Conservation (phyloP, 768 basidiomycete genomes). For the Trichaptum fuscoviolaceum region DNA sequence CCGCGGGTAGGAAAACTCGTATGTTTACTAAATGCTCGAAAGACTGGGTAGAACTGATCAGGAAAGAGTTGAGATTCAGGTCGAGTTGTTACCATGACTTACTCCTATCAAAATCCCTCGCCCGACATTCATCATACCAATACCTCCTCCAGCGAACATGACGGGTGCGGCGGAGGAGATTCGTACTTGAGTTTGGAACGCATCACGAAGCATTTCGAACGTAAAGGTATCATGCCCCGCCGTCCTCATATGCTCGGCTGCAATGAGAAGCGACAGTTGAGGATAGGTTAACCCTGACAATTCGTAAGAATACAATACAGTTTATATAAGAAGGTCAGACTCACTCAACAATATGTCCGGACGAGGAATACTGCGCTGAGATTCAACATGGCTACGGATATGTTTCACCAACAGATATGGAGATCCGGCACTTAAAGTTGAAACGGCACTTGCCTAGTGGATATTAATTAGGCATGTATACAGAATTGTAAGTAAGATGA, state of each 20-base stretch:
- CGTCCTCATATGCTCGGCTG: conserved; percentile 70
- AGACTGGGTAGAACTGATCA: conserved; percentile 47
- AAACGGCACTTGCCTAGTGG: background rate
- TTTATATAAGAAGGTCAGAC: background rate
- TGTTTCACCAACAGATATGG: background rate
- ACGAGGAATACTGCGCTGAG: background rate
- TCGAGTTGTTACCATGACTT: conserved; percentile 23
- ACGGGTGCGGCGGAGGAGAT: conserved; percentile 71
- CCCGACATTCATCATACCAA: conserved; percentile 67
- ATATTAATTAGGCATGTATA: background rate
- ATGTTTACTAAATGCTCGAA: conserved; percentile 64
- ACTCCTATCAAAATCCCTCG: conserved; percentile 64
- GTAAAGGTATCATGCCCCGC: conserved; percentile 78
- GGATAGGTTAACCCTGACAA: conserved; percentile 69
- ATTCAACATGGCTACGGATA: background rate
- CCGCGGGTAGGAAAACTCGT: conserved; percentile 50
- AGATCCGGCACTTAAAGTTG: background rate
- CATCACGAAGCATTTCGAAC: conserved; percentile 86
- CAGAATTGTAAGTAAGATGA: background rate
- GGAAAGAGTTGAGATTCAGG: background rate
- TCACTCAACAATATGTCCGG: background rate
- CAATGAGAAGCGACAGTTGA: conserved; percentile 75
- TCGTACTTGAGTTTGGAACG: conserved; percentile 70
- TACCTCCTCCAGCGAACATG: conserved; percentile 57
- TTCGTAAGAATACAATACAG: background rate